Conservation (phyloP, 805 yeast genomes). For the Novakomyces olei region DNA sequence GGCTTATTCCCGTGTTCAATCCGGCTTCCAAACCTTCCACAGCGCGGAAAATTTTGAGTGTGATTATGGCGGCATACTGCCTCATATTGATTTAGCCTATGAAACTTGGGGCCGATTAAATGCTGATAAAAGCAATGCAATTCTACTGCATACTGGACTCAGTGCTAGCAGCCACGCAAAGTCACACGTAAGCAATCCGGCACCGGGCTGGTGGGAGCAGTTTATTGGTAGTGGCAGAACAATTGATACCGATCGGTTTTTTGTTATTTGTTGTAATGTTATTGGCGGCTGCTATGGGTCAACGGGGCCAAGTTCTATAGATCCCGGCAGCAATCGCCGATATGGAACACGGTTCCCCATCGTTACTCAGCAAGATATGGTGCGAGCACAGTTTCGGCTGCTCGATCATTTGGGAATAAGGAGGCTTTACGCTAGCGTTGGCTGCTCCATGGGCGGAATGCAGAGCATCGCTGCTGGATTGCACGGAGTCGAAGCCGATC, state of each 20-base stretch:
- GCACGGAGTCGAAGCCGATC: constrained; percentile 33
- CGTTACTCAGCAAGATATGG: constrained; percentile 71
- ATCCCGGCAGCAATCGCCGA: constrained; percentile 41
- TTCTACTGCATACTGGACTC: constrained; percentile 70
- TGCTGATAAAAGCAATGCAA: constrained; percentile 39
- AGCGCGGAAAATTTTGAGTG: constrained; percentile 39
- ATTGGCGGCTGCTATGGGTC: constrained; percentile 90
- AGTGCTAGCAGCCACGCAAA: constrained; percentile 89
- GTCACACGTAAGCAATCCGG: constrained; percentile 44
- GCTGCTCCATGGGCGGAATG: constrained; percentile 99
- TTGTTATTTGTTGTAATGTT: constrained; percentile 74
- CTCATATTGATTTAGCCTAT: constrained; percentile 63
- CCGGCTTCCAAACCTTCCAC: constrained; percentile 41
- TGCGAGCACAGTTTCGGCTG: constrained; percentile 60
- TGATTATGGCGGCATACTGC: constrained; percentile 64
- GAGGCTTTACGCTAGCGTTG: constrained; percentile 57
- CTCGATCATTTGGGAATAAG: constrained; percentile 40
- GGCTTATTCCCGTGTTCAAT: constrained; percentile 41
- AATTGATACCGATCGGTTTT: constrained; percentile 60
- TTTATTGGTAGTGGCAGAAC: constrained; percentile 67
- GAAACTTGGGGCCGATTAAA: constrained; percentile 79
- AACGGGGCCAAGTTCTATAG: constrained; percentile 70
- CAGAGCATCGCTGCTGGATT: constrained; percentile 72
- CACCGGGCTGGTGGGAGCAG: constrained; percentile 89
- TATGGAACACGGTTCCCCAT: constrained; percentile 83